Evolutionary conservation across 2,329 filamentous ascomycete species (phyloP), one percentile per base, ranked within the genome.

Genomic region (Neofusicoccum parvum): DNA sequence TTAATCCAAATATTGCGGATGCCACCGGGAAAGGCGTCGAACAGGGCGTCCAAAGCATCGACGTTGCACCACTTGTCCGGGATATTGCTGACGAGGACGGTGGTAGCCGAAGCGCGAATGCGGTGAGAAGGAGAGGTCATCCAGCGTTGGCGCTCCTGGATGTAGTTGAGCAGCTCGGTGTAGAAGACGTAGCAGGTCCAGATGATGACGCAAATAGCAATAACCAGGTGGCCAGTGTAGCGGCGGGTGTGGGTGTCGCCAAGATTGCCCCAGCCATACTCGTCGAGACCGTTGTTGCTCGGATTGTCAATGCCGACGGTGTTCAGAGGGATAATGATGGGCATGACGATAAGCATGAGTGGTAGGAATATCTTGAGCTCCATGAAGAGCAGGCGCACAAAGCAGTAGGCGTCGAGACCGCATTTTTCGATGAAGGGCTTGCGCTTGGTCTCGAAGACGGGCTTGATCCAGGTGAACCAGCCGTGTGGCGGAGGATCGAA

Each of bases 1-100:
- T 97, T 99, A 71, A 99, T 89, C 94, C 94, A 99, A 53, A 99
- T 91, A 70, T 98, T 98, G 67, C 92, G 88, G 73, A 99, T 90
- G 36, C 95, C 95, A 20, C 95, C 95, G 0, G 95, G 95, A 71
- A 97, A 98, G 1, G 98, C 94, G 75, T 99, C 95, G 72, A 96
- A 99, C 0, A 99, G 83, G 0, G 90, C 90, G 66, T 88, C 86
- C 4, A 99, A 84, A 0, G 92, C 92, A 50, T 96, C 89, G 56
- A 92, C 86, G 2, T 87, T 92, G 7, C 96, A 87, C 95, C 95
- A 99, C 73, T 96, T 96, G 46, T 86, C 82, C 1, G 95, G 95
- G 60, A 99, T 97, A 11, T 90, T 90, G 69, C 90, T 95, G 62
- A 99, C 93, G 5, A 99, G 84, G 53, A 99, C 94, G 0, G 95